phyloP scores from a whole-genome alignment of 2,329 filamentous ascomycete genomes.

The Macrophomina pseudophaseolina region DNA sequence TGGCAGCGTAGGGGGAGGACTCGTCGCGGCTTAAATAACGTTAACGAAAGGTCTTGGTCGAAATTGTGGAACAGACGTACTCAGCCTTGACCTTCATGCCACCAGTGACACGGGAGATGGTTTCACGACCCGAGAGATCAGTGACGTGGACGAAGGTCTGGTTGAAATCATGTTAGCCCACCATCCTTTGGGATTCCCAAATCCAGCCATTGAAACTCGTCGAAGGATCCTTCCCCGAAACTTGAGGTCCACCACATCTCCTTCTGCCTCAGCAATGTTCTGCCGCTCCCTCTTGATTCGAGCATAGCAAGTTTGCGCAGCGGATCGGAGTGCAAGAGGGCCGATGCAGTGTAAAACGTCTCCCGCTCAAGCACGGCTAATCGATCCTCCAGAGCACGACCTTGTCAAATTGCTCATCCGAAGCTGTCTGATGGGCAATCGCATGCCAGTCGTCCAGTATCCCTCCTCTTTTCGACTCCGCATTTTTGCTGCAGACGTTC shows the following conservation, averaged over 20 bases:
- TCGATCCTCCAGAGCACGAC: too few species aligned
- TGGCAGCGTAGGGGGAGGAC: constrained; percentile 99
- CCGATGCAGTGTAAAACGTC: too few species aligned
- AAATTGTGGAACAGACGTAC: not conserved
- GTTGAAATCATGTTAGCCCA: not conserved
- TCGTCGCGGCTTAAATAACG: constrained; percentile 73
- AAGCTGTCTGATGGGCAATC: not conserved
- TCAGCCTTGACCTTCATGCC: constrained; percentile 99
- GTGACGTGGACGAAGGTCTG: constrained; percentile 87
- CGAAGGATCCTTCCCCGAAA: not conserved
- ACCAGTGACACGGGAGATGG: constrained; percentile 99
- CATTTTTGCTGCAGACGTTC: not conserved
- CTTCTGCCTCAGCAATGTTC: not conserved
- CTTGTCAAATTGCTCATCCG: too few species aligned
- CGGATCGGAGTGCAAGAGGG: too few species aligned
- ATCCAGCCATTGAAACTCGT: not conserved
- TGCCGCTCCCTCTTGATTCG: too few species aligned
- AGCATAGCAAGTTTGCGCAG: too few species aligned
- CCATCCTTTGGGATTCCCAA: not conserved
- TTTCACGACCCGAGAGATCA: constrained; percentile 98
- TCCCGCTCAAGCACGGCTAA: too few species aligned
- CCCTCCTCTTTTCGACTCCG: not conserved
- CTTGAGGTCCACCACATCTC: too few species aligned
- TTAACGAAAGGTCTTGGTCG: not conserved
- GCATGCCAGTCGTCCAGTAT: not conserved